Evolutionary conservation across 257 asterid genomes (phyloP).

Genomic region (Petunia secreta): DNA sequence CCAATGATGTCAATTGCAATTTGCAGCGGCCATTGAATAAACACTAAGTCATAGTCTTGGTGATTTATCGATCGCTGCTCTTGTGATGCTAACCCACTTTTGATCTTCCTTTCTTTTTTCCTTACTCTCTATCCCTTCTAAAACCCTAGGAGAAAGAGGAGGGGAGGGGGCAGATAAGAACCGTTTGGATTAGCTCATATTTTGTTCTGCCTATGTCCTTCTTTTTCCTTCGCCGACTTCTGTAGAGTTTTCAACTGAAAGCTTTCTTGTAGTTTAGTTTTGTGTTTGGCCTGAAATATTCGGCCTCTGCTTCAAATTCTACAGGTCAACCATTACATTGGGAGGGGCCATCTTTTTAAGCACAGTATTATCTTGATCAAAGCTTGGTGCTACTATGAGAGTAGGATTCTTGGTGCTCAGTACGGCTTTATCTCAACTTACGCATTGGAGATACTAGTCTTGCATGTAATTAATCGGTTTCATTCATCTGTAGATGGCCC

Average conservation of each 20-base stretch:
- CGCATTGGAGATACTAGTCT: constrained; percentile 42
- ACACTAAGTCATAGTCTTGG: neutral
- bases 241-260: neutral
- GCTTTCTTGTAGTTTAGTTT: neutral
- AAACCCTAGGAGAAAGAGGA: neutral
- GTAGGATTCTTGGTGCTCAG: constrained; percentile 42
- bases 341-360: constrained; percentile 44
- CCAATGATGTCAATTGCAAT: neutral
- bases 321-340: constrained; percentile 30
- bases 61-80: neutral
- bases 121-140: neutral
- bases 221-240: neutral
- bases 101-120: neutral
- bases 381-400: constrained; percentile 51
- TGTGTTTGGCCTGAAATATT: neutral
- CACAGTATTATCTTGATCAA: constrained; percentile 45
- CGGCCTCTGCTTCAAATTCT: neutral
- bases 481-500: constrained; percentile 39
- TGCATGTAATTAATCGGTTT: constrained; percentile 38
- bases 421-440: constrained; percentile 39
- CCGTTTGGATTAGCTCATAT: neutral
- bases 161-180: neutral
- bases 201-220: neutral
- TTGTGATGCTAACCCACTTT: neutral
- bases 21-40: neutral